Base-by-base conservation (phyloP, 495 filamentous ascomycete genomes). In the Annulohypoxylon stygium region DNA sequence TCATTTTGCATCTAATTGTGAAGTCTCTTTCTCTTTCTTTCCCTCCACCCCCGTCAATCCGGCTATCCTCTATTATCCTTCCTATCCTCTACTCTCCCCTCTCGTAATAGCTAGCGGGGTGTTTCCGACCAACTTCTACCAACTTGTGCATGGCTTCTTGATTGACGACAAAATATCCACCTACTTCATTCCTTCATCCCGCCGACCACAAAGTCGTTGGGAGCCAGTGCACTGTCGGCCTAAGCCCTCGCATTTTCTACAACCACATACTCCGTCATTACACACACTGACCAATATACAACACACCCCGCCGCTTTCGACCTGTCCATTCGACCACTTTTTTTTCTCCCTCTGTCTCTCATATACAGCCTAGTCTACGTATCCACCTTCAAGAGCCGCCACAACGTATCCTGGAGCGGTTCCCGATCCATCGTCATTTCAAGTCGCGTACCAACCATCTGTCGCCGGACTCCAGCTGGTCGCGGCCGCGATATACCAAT, bases 1-100 rank as follows among this genome's bases (percentile, higher is more conserved):
- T 74, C 71, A 70, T 67, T 74, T 74, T 74, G 66, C 66, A 70
- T 62, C 66, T 59, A 50, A 55, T 67, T 57, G 66, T 69, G 61
- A 66, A 65, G 66, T 66, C 54, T 69, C 61, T 67, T 69, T 67
- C 37, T 45, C 55, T 54, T 54, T 54, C 25, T 26, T 51, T 51
- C 23, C 48, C 48, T 26, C 48, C 48, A 51, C 25, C 48, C 48
- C 48, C 20, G 0, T 26, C 48, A 25, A 26, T 26, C 48, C 8
- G 25, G 25, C 51, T n/a, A 55, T 33, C 39, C 48, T 41, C 25
- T 18, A 47, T 43, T 5, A 50, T 50, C 16, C 45, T 48, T 16
- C 45, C 47, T 50, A 50, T 51, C 48, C 18, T 51, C 51, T 16
- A 34, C 6, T 48, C 48, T 51, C 25, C 20, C 50, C 47, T 62